Evolutionary conservation across 2,329 filamentous ascomycete species (phyloP), one percentile per base, ranked within the genome.

Genomic region (Colletotrichum viniferum): DNA sequence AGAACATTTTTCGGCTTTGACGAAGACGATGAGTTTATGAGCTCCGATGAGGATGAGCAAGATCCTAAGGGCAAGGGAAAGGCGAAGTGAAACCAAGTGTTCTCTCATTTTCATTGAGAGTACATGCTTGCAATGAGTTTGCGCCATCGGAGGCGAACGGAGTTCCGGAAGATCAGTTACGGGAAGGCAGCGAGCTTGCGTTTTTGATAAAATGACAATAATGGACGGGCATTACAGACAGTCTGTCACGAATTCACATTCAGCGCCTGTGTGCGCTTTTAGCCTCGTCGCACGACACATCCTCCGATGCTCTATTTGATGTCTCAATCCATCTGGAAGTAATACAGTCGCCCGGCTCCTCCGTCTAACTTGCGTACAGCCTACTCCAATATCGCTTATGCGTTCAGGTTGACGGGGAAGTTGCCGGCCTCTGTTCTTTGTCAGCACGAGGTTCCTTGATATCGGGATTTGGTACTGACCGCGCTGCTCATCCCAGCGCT

Each of bases 401-500:
- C 87, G 82, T 94, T 92, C 81, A 94, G 86, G 81, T 91, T 90
- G 80, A 86, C 90, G 62, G 92, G 92, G 87, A 94, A 94, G 83
- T 89, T 94, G 82, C 92, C 92, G 80, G 89, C 88, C 85, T 92
- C 92, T 94, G 83, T 77, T 69, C n/a, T 65, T 76, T 30, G 71
- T 78, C 43, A 78, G 74, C 52, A 72, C 43, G 52, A 30, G n/a
- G 34, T 28, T 38, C 48, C 32, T 58, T 21, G 30, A 55, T 18
- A 68, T 34, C n/a, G 38, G 60, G 69, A 48, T 52, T 55, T 26
- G 38, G 32, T 43, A 63, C 94, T 84, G 90, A 97, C 95, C 95
- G 88, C 97, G 94, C 91, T 98, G 97, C 83, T 97, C 95, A 85
- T 99, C 96, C 97, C 97, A 99, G 88, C 97, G 92, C 87, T 93